Base-by-base conservation (phyloP, 2,329 filamentous ascomycete genomes). In the Curvularia spicifera region DNA sequence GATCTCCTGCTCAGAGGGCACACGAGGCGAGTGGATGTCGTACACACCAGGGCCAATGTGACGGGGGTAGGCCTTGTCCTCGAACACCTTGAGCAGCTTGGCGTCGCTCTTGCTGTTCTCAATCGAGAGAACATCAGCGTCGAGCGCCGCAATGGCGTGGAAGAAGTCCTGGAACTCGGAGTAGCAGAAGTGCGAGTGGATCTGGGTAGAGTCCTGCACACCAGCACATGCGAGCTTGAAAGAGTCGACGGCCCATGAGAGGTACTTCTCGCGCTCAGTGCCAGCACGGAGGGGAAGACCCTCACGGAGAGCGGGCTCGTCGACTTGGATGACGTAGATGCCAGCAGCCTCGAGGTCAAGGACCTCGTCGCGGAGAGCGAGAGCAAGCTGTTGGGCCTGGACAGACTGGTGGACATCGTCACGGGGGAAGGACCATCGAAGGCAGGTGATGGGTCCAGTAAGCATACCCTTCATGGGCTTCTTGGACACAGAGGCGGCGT, bases 381-480 rank as follows among this genome's bases (percentile, higher is more conserved):
- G 90, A 80, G 93, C 95, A 74, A 99, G 91, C 86, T 99, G 95
- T 85, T 97, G 91, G 78, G 95, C 95, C 85, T 99, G 95, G 75
- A 98, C 89, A 59, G 93, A 97, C 87, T 99, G 95, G 86, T 99
- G 95, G 65, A 99, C 91, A 78, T 99, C 95, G 78, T 97, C 94
- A 91, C 95, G 95, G 74, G 95, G 95, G 91, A 98, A 99, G 63
- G 95, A 99, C 95, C 95, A 99, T 81, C 95, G 90, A 74, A 99
- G 85, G 84, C 95, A 99, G 76, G 95, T 99, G 84, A 99, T 96
- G 72, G 95, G 95, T 61, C 95, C 95, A 81, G 95, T 99, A 79
- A 99, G 89, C 95, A 99, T 99, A 80, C 95, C 95, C 91, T 99
- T 99, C 95, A 99, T 98, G 82, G 95, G 93, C 88, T 97, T 98